Conservation (phyloP, 2,329 filamentous ascomycete species). For the Pleurostoma richardsiae region DNA sequence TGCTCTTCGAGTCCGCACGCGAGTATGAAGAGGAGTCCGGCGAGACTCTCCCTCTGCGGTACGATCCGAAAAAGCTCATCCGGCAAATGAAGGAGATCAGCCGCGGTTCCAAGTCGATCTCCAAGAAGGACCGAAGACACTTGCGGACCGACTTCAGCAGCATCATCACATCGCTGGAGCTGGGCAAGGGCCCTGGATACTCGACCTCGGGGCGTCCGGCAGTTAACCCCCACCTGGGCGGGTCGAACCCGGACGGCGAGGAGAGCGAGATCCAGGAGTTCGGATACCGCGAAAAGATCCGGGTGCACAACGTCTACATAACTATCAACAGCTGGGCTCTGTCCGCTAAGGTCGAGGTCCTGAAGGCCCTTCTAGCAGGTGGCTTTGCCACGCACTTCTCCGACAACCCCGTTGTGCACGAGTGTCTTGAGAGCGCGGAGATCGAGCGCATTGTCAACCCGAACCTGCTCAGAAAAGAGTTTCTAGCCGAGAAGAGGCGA, state of each 20-base stretch:
- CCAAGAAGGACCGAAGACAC: constrained; percentile 41
- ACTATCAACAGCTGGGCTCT: constrained; percentile 47
- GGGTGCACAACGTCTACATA: constrained; percentile 37
- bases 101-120: constrained; percentile 42
- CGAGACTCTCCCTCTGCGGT: constrained; percentile 42
- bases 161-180: constrained; percentile 49
- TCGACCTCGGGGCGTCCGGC: constrained; percentile 39
- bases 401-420: constrained; percentile 30
- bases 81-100: constrained; percentile 42
- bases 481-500: background rate
- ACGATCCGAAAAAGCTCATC: constrained; percentile 43
- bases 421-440: constrained; percentile 24
- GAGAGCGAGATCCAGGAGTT: constrained; percentile 41
- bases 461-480: constrained; percentile 6
- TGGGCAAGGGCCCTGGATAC: constrained; percentile 48
- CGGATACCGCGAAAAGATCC: constrained; percentile 47
- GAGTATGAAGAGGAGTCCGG: constrained; percentile 43
- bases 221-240: constrained; percentile 35
- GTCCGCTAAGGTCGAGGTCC: constrained; percentile 39
- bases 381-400: constrained; percentile 34
- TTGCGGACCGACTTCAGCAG: constrained; percentile 44
- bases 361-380: constrained; percentile 41
- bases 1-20: constrained; percentile 70
- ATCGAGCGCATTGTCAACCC: constrained; percentile 16
- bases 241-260: constrained; percentile 32